phyloP scores from a whole-genome alignment of 768 basidiomycete species.

The Psilocybe tampanensis region DNA sequence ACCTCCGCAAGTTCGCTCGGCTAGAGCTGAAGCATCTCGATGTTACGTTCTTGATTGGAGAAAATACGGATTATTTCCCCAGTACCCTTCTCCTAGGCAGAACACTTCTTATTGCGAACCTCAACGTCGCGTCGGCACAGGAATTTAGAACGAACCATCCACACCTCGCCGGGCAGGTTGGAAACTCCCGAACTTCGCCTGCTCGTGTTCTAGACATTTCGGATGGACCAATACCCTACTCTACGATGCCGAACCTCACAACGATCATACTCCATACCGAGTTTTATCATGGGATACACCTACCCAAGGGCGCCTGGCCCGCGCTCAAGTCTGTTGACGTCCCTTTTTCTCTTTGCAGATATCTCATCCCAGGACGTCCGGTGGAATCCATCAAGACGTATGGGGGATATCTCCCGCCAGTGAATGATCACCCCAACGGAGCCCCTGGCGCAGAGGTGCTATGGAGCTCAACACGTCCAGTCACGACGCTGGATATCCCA shows the following conservation, averaged over 20 bases:
- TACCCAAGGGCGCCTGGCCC: neutral
- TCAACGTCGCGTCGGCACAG: neutral
- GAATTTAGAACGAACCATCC: neutral
- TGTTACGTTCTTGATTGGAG: neutral
- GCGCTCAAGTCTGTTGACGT: neutral
- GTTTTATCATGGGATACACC: neutral
- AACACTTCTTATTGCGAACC: neutral
- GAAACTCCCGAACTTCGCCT: neutral
- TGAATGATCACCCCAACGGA: neutral
- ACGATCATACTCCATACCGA: neutral
- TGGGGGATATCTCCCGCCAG: neutral
- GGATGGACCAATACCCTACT: neutral
- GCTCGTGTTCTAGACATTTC: neutral
- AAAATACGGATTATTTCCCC: neutral
- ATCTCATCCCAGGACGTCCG: neutral
- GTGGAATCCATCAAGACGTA: neutral
- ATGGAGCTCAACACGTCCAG: neutral
- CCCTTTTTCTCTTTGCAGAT: neutral
- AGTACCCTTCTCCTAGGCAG: neutral
- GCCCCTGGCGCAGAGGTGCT: neutral
- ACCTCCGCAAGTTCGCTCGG: neutral
- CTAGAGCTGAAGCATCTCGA: neutral
- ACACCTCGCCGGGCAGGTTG: neutral
- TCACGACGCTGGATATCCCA: neutral
- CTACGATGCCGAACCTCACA: neutral